Conservation (phyloP, 2,329 filamentous ascomycete species). For the Zymoseptoria brevis region DNA sequence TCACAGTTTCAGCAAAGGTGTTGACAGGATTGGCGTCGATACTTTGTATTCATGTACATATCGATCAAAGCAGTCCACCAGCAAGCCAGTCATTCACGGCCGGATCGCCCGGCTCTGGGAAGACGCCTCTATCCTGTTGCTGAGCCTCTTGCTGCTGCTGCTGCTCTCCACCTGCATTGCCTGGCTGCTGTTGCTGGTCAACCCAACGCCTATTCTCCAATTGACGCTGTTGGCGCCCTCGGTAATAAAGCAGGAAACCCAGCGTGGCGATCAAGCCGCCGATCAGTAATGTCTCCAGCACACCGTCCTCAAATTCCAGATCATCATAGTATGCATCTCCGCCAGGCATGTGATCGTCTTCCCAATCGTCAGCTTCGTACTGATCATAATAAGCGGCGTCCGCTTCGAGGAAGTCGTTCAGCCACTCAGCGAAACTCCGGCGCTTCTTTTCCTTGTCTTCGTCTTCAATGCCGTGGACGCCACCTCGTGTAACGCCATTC, state of each 20-base stretch:
- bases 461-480: conserved; percentile 83
- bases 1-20: not conserved
- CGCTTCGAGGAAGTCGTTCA: conserved; percentile 69
- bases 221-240: conserved; percentile 55
- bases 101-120: conserved; percentile 59
- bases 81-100: conserved; percentile 61
- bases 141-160: conserved; percentile 35
- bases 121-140: conserved; percentile 47
- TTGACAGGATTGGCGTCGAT: not conserved
- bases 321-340: conserved; percentile 47
- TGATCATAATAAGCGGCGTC: conserved; percentile 32
- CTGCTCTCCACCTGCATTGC: conserved; percentile 16
- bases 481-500: conserved; percentile 88
- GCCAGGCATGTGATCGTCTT: conserved; percentile 38
- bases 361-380: conserved; percentile 42
- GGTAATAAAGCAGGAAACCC: conserved; percentile 72
- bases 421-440: conserved; percentile 63
- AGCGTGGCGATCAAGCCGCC: conserved; percentile 67
- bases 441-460: conserved; percentile 43
- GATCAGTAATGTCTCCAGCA: conserved; percentile 79
- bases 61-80: conserved; percentile 40
- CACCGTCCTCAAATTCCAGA: conserved; percentile 60
- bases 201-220: conserved; percentile 36
- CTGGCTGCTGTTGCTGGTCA: conserved; percentile 16
- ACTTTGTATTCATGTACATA: not conserved